These are phyloP conservation scores for Labyrinthula sp. DNA, from an alignment of 352 stramenopile species.

Conservation along the genomic window DNA sequence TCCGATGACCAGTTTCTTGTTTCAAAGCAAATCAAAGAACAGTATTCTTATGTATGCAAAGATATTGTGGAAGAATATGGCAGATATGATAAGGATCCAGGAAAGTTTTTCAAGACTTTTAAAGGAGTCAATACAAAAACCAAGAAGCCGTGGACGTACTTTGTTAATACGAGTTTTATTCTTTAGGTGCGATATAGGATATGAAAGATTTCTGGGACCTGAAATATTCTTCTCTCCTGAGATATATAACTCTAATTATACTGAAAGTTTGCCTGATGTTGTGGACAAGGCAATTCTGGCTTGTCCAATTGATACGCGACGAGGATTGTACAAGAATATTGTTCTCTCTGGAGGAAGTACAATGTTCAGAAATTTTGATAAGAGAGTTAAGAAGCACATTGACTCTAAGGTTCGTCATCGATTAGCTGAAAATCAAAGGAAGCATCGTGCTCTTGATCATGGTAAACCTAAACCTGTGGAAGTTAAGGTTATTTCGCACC, in stretches of 20 bases:
- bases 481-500: conserved; percentile 78
- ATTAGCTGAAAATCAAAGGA: conserved; percentile 51
- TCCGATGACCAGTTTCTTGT: conserved; percentile 59
- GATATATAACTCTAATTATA: conserved; percentile 78
- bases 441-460: conserved; percentile 23
- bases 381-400: conserved; percentile 71
- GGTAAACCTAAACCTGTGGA: conserved; percentile 35
- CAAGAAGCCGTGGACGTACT: conserved; percentile 48
- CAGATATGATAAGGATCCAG: conserved; percentile 74
- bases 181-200: conserved; percentile 70
- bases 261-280: conserved; percentile 65
- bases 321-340: conserved; percentile 84
- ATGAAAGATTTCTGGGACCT: conserved; percentile 73
- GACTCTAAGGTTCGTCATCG: conserved; percentile 67
- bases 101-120: conserved; percentile 71
- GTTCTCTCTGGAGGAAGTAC: conserved; percentile 75
- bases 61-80: conserved; percentile 79
- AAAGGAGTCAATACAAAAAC: conserved; percentile 35
- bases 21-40: conserved; percentile 70
- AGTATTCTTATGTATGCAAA: conserved; percentile 76
- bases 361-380: conserved; percentile 89
- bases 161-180: too few relatives aligned
- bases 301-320: conserved; percentile 75
- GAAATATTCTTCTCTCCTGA: conserved; percentile 91
- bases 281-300: conserved; percentile 80